Base-by-base conservation (phyloP, 2,329 filamentous ascomycete species). In the Rhinocladiella similis region DNA sequence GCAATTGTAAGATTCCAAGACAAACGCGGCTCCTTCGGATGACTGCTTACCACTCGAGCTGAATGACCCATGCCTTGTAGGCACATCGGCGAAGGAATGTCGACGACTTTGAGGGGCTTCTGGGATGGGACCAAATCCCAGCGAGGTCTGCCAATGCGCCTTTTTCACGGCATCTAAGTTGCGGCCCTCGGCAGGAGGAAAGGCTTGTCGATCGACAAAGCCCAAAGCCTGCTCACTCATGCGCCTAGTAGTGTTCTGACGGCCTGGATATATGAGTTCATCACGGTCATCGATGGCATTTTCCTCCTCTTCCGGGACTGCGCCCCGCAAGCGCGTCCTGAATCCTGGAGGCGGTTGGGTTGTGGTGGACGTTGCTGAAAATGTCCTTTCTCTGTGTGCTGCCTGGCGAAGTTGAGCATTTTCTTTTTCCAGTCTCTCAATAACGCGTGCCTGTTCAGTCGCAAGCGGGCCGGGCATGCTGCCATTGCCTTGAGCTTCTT, bases 21-120 rank as follows among this genome's bases (percentile, higher is more conserved):
- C 14, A 16, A 41, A 19, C 4, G 3, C 42, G 29, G 38, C 47
- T 14, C 50, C 47, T 42, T 49, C 46, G 45, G 47, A 19, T 20
- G 14, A 20, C 22, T 67, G 51, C 42, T 75, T 70, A 65, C 70
- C 63, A 57, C 70, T 66, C 49, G 74, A 69, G 51, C 73, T 67
- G 47, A 78, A 68, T 10, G 77, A 79, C 25, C 67, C 66, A 50
- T 79, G 74, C 41, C 77, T 72, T 35, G 77, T 74, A 10, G 77
- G 76, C 42, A 80, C 74, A 59, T 80, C 77, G 25, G 77, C 77
- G 56, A 80, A 79, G 14, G 77, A 80, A 64, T 80, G 77, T 18
- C 77, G 75, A 36, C 77, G 75, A 60, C 77, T 80, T 61, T 80
- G 77, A 27, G 77, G 72, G 20, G 74, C 67, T 57, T 79, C 77